Percentiles rank a stretch among this genome's conserved stretches.
Conservation (phyloP, 2,329 filamentous ascomycete species). For the Fusarium incarnatum region DNA sequence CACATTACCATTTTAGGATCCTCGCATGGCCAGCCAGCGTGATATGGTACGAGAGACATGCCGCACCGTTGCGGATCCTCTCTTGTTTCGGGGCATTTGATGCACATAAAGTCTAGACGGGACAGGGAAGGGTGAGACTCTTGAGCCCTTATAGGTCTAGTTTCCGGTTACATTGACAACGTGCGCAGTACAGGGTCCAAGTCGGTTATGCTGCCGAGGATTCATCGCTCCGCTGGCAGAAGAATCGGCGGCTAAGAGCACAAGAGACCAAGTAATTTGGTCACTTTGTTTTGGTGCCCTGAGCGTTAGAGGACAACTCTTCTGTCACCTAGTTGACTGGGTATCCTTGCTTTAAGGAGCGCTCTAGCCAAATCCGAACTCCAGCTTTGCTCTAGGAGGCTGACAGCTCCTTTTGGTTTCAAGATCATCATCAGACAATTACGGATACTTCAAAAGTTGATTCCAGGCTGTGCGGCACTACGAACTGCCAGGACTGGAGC, state of each 20-base stretch:
- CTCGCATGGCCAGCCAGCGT: conserved; percentile 41
- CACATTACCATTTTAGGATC: conserved; percentile 38
- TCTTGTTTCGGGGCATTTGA: conserved; percentile 14
- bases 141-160: background rate
- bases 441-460: background rate
- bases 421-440: background rate
- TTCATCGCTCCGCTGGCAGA: conserved; percentile 4
- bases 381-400: background rate
- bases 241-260: background rate
- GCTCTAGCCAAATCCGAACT: conserved; percentile 3
- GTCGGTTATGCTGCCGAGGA: conserved; percentile 33
- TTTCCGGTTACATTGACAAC: conserved; percentile 7
- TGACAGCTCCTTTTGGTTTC: background rate
- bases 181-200: conserved; percentile 10
- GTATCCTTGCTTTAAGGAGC: background rate
- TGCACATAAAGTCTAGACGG: conserved; percentile 9
- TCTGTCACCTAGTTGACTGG: background rate
- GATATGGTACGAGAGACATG: conserved; percentile 38
- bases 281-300: background rate
- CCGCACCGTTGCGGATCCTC: background rate
- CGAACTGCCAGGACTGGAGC: background rate
- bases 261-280: background rate
- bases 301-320: background rate
- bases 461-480: conserved; percentile 3
- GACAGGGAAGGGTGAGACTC: background rate